Base-by-base conservation (phyloP, 1,284 basidiomycete species). In the Peniophora sp. region DNA sequence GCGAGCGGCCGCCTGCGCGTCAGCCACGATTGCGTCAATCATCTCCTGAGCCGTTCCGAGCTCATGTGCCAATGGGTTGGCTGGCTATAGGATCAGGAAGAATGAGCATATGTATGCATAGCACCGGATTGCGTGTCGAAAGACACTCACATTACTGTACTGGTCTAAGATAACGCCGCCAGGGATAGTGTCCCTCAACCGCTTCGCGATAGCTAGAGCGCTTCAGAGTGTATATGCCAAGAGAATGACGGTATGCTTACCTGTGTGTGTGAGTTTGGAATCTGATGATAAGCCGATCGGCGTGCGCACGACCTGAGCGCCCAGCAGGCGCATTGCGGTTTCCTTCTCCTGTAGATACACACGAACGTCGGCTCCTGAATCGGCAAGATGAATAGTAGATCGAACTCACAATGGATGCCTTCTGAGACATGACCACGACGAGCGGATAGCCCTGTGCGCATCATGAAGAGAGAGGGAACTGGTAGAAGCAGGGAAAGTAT, bases 401-500 rank as follows among this genome's bases (percentile, higher is more conserved):
- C 24, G 23, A 23, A 66, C 78, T 49, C 52, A 83, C 81, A 52
- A 85, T 68, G 2, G 88, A 92, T 94, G 97, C 97, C 74, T 97
- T 98, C 63, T 93, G 87, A 43, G 95, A 94, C 62, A 96, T 73
- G 52, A 92, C 94, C 66, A 98, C 97, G 65, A 98, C 93, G 69
- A 83, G 85, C 24, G 83, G 79, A 76, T 88, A 90, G 69, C 86
- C 86, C 85, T 88, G 81, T 79, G 64, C 60, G 79, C 76, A 83
- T 69, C 83, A 85, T 84, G 86, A 85, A 81, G 86, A 83, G 67
- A 76, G 62, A 62, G 61, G 55, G 69, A 48, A 55, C 44, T 12
- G 39, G 12, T 8, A 3, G 20, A 37, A 8, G 20, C 24, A 12
- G 47, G 17, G 17, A 32, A 47, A 8, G 5, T 54, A 60, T 51